Conservation (phyloP, 306 rosid species). For the Acacia confusa region DNA sequence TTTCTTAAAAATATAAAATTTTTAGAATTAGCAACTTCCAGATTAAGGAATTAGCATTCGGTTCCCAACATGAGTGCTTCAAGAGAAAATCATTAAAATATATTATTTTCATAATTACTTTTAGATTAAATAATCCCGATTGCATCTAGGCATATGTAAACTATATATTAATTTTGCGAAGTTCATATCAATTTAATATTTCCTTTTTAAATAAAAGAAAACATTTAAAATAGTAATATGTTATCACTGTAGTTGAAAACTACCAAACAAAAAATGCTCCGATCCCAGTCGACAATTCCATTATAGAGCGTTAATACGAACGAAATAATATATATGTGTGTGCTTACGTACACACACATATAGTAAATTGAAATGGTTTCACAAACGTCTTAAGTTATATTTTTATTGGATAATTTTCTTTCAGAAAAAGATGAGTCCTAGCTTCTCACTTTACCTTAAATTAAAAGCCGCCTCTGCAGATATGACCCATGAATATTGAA, state of each 20-base stretch:
- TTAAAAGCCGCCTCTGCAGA: not conserved
- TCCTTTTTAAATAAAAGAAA: not conserved
- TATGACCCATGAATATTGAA: not conserved
- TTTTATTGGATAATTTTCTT: not conserved
- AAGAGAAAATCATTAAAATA: not conserved
- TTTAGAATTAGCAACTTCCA: not conserved
- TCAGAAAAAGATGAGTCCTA: not conserved
- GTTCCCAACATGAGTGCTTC: not conserved
- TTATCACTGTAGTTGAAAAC: not conserved
- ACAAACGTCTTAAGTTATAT: too few relatives aligned
- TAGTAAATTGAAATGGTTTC: not conserved
- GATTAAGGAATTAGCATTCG: not conserved
- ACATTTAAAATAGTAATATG: not conserved
- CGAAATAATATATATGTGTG: too few relatives aligned
- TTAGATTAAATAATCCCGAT: not conserved
- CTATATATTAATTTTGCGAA: too few relatives aligned
- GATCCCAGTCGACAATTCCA: too few relatives aligned
- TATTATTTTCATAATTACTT: not conserved
- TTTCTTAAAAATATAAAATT: not conserved
- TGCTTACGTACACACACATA: too few relatives aligned
- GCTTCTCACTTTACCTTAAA: not conserved
- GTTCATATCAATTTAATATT: not conserved
- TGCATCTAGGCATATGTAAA: too few relatives aligned
- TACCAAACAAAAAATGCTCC: not conserved
- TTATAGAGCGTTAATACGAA: too few relatives aligned